Conservation (phyloP, 2,329 filamentous ascomycete genomes). For the Fusarium sp. region DNA sequence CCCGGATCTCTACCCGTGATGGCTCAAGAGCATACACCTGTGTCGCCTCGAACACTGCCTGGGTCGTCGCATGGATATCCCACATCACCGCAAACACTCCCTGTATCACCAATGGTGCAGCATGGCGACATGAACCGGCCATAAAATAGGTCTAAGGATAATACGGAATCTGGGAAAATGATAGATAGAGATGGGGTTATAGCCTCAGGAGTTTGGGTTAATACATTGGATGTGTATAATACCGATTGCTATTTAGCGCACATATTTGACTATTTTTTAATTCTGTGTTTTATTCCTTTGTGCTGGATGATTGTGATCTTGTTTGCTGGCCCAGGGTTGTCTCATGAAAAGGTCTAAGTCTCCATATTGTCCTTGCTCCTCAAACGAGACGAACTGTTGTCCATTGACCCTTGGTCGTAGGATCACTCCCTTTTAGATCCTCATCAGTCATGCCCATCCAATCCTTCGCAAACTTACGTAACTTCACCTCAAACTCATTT, state of each 20-base stretch:
- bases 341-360: too few relatives aligned
- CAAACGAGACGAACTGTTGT: too few relatives aligned
- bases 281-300: too few relatives aligned
- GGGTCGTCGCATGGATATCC: slow-evolving; percentile 5
- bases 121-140: background rate
- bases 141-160: background rate
- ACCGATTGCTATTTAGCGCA: slow-evolving; percentile 23
- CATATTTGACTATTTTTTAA: slow-evolving; percentile 5
- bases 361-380: background rate
- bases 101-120: background rate
- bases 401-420: too few relatives aligned
- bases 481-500: background rate
- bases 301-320: too few relatives aligned
- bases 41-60: slow-evolving; percentile 25
- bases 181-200: slow-evolving; percentile 15
- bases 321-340: background rate
- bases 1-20: slow-evolving; percentile 19
- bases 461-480: background rate
- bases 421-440: too few relatives aligned
- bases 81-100: background rate
- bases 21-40: background rate
- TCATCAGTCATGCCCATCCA: too few relatives aligned
- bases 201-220: slow-evolving; percentile 32
- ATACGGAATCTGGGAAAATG: slow-evolving; percentile 8
- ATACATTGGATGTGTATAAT: background rate